Conservation (phyloP, 495 filamentous ascomycete species). For the Amphirosellinia nigrospora region DNA sequence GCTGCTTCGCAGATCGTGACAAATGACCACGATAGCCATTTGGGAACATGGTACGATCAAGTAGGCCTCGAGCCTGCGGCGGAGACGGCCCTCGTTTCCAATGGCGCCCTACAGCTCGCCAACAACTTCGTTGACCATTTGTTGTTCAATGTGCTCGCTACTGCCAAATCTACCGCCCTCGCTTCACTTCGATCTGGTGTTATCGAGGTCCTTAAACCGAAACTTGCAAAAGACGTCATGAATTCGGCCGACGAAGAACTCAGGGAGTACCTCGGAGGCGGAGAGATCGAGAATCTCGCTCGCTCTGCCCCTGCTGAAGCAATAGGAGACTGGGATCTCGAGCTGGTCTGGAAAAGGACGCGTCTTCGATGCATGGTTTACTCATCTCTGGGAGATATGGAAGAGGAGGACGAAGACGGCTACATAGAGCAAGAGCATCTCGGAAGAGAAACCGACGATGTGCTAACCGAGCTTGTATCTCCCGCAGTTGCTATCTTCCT, state of each 20-base stretch:
- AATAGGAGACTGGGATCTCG: slow-evolving; percentile 76
- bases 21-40: slow-evolving; percentile 78
- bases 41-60: slow-evolving; percentile 68
- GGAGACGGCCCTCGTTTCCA: slow-evolving; percentile 75
- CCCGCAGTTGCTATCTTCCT: slow-evolving; percentile 95
- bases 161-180: slow-evolving; percentile 82
- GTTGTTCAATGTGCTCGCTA: slow-evolving; percentile 82
- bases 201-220: slow-evolving; percentile 83
- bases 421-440: slow-evolving; percentile 76
- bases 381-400: slow-evolving; percentile 93
- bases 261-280: slow-evolving; percentile 80
- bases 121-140: slow-evolving; percentile 96
- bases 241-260: slow-evolving; percentile 90
- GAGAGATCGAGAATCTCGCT: slow-evolving; percentile 70
- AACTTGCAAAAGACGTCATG: slow-evolving; percentile 86
- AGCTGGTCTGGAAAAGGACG: slow-evolving; percentile 88
- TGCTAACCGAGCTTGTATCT: slow-evolving; percentile 72
- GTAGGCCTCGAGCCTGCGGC: slow-evolving; percentile 66
- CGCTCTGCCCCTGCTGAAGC: slow-evolving; percentile 60
- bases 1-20: slow-evolving; percentile 93
- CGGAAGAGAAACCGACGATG: slow-evolving; percentile 59
- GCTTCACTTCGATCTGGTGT: slow-evolving; percentile 80
- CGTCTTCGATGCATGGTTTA: slow-evolving; percentile 97
- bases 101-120: slow-evolving; percentile 75
- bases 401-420: slow-evolving; percentile 94